Evolutionary conservation across 805 yeast genomes (phyloP).

Genomic region (Pichia insulana): DNA sequence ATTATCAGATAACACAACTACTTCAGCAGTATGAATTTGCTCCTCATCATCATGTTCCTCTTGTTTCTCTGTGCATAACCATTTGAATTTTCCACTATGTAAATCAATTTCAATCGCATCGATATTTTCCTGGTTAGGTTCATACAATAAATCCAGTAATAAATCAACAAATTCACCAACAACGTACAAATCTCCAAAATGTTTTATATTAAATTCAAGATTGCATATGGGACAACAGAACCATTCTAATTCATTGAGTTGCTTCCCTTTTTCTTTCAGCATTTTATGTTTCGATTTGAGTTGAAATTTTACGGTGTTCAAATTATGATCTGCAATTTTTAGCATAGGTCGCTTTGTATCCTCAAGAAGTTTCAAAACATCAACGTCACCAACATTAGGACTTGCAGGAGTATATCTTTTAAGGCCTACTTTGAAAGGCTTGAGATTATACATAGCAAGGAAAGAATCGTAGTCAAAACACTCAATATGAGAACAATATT

Average conservation of each 20-base stretch:
- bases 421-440: conserved; percentile 22
- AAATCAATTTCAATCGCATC: conserved; percentile 21
- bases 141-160: conserved; percentile 14
- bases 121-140: conserved; percentile 10
- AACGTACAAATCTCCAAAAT: conserved; percentile 26
- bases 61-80: conserved; percentile 11
- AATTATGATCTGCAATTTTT: conserved; percentile 18
- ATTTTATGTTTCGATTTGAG: conserved; percentile 16
- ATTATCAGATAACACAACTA: background rate
- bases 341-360: conserved; percentile 21
- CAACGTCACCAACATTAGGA: conserved; percentile 12
- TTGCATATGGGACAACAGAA: conserved; percentile 30
- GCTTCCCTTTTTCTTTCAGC: conserved; percentile 13
- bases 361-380: conserved; percentile 17
- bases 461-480: conserved; percentile 29
- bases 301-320: conserved; percentile 15
- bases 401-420: conserved; percentile 12
- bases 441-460: conserved; percentile 21
- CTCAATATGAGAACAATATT: conserved; percentile 28
- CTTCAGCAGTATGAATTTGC: conserved; percentile 3
- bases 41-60: background rate
- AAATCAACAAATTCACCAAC: conserved; percentile 26
- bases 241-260: conserved; percentile 22
- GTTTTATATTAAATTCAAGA: conserved; percentile 25
- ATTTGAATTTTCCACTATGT: conserved; percentile 21